These are phyloP conservation scores for Sclerotinia trifoliorum DNA, from an alignment of 2,329 filamentous ascomycete species.

Conservation along the genomic window DNA sequence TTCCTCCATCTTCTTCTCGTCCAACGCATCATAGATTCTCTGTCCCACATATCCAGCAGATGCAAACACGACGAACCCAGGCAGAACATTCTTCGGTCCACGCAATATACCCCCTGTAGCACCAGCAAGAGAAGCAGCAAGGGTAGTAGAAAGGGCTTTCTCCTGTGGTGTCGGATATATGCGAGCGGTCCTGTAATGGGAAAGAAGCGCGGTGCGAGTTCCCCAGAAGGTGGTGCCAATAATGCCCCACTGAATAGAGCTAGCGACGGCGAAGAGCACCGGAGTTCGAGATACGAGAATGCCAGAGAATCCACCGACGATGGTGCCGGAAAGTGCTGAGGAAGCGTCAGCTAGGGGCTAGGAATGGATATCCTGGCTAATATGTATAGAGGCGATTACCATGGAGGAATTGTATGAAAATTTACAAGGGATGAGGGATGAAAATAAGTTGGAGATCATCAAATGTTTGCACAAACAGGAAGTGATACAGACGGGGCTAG, in stretches of 20 bases:
- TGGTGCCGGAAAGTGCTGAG: constrained; percentile 49
- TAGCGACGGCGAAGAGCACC: constrained; percentile 67
- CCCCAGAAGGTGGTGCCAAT: constrained; percentile 77
- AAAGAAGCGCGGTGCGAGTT: constrained; percentile 45
- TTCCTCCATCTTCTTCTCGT: constrained; percentile 40
- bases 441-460: neutral
- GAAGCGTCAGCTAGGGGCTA: neutral
- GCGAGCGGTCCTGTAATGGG: constrained; percentile 43
- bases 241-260: constrained; percentile 77
- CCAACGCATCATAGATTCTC: constrained; percentile 51
- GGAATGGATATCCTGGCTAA: too few relatives aligned
- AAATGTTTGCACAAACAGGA: neutral
- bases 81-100: constrained; percentile 54
- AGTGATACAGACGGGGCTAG: constrained; percentile 3
- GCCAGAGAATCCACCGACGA: constrained; percentile 67
- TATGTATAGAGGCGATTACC: neutral
- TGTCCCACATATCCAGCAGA: constrained; percentile 59
- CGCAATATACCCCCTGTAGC: constrained; percentile 59
- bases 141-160: constrained; percentile 63
- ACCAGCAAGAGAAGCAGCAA: constrained; percentile 71
- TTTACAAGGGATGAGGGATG: neutral
- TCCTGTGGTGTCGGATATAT: constrained; percentile 52
- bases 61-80: constrained; percentile 58
- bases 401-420: neutral
- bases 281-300: constrained; percentile 68